Percentiles rank a stretch among this genome's conserved stretches.
Evolutionary conservation across 805 yeast species (phyloP).

Genomic region (Pichia kluyveri): DNA sequence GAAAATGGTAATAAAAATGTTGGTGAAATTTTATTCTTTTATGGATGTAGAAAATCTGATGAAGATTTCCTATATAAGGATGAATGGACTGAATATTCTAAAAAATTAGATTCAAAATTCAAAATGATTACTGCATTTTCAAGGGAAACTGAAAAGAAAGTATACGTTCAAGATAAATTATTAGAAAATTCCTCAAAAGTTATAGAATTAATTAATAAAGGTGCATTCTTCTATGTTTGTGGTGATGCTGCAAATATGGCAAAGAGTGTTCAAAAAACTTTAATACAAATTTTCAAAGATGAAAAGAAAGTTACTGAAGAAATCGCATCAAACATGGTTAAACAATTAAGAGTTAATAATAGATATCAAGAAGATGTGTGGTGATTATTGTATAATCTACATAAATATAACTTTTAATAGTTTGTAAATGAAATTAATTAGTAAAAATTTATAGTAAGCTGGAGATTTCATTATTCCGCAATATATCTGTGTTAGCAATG

Average conservation of each 20-base stretch:
- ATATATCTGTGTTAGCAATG: too few relatives aligned
- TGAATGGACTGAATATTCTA: slow-evolving; percentile 78
- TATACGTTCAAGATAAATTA: slow-evolving; percentile 81
- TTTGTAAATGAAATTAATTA: too few relatives aligned
- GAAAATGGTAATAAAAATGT: slow-evolving; percentile 39
- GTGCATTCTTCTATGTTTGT: slow-evolving; percentile 90
- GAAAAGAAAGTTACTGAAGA: slow-evolving; percentile 56
- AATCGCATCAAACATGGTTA: slow-evolving; percentile 68
- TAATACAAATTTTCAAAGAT: slow-evolving; percentile 51
- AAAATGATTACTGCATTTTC: slow-evolving; percentile 81
- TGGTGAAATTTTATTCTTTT: slow-evolving; percentile 73
- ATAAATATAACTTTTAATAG: too few relatives aligned
- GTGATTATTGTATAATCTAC: slow-evolving; percentile 30
- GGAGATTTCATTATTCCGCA: too few relatives aligned
- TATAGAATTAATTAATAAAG: slow-evolving; percentile 46
- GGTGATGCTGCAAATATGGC: slow-evolving; percentile 98
- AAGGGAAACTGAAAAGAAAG: slow-evolving; percentile 57
- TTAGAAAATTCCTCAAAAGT: slow-evolving; percentile 43
- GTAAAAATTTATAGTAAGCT: too few relatives aligned
- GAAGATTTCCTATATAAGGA: slow-evolving; percentile 82
- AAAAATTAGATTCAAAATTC: slow-evolving; percentile 50
- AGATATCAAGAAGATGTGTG: slow-evolving; percentile 97
- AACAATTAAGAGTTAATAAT: slow-evolving; percentile 72
- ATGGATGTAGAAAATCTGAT: slow-evolving; percentile 71
- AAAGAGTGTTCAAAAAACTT: slow-evolving; percentile 73